A percentile compares a stretch with the other conserved stretches of the same genome.
These are phyloP conservation scores for Wickerhamiella azyma DNA, from an alignment of 805 yeast species.

Conservation along the genomic window DNA sequence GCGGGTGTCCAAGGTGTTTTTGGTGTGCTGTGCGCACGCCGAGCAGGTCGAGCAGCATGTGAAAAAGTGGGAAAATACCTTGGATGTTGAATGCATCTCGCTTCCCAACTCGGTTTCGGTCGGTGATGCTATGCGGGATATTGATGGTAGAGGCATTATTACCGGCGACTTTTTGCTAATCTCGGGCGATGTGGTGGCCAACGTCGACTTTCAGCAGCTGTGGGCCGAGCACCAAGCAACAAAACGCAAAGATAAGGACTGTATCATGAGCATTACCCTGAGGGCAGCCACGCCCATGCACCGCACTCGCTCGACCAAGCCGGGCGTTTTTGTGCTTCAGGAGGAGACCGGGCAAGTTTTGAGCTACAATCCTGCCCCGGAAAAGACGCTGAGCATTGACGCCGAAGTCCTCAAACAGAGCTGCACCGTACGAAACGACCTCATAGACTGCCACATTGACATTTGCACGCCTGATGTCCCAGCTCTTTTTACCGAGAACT, in stretches of 20 bases:
- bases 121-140: conserved; percentile 95
- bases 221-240: conserved; percentile 60
- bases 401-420: conserved; percentile 58
- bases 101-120: conserved; percentile 80
- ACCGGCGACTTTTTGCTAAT: conserved; percentile 81
- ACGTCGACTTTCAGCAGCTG: conserved; percentile 64
- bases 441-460: conserved; percentile 93
- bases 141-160: conserved; percentile 80
- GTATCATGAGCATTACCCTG: conserved; percentile 87
- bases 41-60: conserved; percentile 76
- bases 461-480: conserved; percentile 92
- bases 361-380: conserved; percentile 52
- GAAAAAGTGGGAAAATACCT: conserved; percentile 41
- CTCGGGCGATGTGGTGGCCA: conserved; percentile 92
- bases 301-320: conserved; percentile 63
- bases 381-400: conserved; percentile 24
- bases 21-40: conserved; percentile 85
- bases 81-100: conserved; percentile 62
- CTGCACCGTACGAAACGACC: conserved; percentile 72
- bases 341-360: conserved; percentile 60
- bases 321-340: conserved; percentile 70
- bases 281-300: conserved; percentile 75
- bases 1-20: conserved; percentile 76
- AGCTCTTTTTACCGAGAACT: conserved; percentile 88
- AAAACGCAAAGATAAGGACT: conserved; percentile 68